Percentiles rank a stretch among this genome's conserved stretches.
Evolutionary conservation across 257 asterid species (phyloP).

Genomic region (Jasminum sambac): DNA sequence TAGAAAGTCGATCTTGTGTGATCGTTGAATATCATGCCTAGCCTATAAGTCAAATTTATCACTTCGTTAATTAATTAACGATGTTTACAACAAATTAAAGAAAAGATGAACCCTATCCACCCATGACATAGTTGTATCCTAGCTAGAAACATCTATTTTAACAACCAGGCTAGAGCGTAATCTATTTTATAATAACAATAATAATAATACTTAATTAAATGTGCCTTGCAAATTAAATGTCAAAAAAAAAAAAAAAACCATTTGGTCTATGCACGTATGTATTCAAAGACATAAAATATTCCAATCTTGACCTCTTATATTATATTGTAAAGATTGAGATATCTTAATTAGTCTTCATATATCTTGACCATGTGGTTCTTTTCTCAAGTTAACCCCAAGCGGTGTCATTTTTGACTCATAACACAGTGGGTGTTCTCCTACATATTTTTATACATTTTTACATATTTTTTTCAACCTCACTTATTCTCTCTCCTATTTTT

Average conservation of each 20-base stretch:
- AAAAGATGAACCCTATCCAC: not conserved
- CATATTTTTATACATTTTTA: too few species aligned
- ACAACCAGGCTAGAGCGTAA: too few species aligned
- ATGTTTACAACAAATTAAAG: not conserved
- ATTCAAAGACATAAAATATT: not conserved
- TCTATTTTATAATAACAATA: too few species aligned
- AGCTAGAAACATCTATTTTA: not conserved
- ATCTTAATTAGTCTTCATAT: too few species aligned
- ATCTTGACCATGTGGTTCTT: too few species aligned
- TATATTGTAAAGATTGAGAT: too few species aligned
- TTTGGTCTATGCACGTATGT: not conserved
- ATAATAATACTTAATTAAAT: too few species aligned
- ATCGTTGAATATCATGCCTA: not conserved
- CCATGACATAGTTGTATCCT: not conserved
- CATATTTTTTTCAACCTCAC: too few species aligned
- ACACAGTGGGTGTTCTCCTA: too few species aligned
- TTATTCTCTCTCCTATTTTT: too few species aligned
- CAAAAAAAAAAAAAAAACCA: not conserved
- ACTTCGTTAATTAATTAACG: not conserved
- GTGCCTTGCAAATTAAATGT: not conserved
- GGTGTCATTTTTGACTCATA: too few species aligned
- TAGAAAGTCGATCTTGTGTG: not conserved
- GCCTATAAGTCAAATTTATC: not conserved
- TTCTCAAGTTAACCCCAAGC: too few species aligned
- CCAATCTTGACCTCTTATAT: not conserved